Conservation (phyloP, 1,284 basidiomycete genomes). For the Tilletia walkeri region DNA sequence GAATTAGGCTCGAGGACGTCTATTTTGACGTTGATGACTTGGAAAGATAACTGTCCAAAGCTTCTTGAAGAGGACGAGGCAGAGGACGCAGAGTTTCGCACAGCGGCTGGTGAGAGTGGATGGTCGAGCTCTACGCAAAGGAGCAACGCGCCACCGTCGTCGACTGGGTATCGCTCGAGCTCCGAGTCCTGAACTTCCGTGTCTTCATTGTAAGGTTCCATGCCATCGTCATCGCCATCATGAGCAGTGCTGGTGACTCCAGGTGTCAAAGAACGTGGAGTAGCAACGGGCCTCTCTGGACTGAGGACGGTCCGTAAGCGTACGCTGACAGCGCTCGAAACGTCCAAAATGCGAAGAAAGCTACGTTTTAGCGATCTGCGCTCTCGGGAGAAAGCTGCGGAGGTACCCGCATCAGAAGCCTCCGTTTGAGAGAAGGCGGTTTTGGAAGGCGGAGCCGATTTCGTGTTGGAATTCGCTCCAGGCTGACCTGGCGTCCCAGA, state of each 20-base stretch:
- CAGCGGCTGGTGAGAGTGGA: background rate
- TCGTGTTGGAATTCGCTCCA: no score
- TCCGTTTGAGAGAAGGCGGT: background rate
- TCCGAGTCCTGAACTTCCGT: background rate
- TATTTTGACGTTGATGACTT: slow-evolving; percentile 5
- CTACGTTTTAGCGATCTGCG: background rate
- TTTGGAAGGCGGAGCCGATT: no score
- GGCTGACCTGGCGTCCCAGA: background rate
- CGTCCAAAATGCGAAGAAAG: background rate
- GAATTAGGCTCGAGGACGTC: slow-evolving; percentile 5
- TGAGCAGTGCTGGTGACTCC: background rate
- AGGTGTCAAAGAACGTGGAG: background rate
- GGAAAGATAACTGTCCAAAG: slow-evolving; percentile 1
- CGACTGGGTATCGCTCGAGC: slow-evolving; percentile 2
- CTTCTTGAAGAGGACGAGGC: background rate
- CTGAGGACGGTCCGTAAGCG: slow-evolving; percentile 14
- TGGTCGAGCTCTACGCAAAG: slow-evolving; percentile 13
- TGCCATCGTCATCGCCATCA: background rate
- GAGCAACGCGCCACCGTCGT: slow-evolving; percentile 12
- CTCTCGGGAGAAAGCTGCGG: background rate
- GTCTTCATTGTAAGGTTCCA: background rate
- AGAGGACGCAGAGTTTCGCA: no score
- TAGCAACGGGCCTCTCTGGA: background rate
- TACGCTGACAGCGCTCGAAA: background rate
- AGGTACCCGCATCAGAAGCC: background rate